Evolutionary conservation across 495 filamentous ascomycete genomes (phyloP).

Genomic region (Aspergillus bridgeri): DNA sequence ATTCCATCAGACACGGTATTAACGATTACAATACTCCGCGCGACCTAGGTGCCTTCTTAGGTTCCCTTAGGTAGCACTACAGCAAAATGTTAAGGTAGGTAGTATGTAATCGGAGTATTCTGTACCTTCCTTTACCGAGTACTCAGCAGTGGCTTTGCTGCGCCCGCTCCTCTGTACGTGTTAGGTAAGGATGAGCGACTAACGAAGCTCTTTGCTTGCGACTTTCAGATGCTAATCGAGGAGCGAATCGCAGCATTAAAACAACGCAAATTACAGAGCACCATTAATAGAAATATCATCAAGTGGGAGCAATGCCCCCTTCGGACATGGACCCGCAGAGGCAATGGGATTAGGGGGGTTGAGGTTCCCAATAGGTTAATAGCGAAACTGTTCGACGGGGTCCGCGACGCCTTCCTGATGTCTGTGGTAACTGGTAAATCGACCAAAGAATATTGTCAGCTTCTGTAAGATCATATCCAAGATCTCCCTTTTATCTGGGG

Average conservation of each 20-base stretch:
- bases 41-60: too few species aligned
- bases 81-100: too few species aligned
- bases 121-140: not conserved
- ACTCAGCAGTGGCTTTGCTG: conserved; percentile 6
- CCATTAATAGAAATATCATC: not conserved
- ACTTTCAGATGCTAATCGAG: not conserved
- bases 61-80: too few species aligned
- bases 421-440: too few species aligned
- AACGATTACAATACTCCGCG: too few species aligned
- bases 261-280: not conserved
- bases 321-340: not conserved
- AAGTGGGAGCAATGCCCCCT: not conserved
- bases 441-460: too few species aligned
- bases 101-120: too few species aligned
- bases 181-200: conserved; percentile 1
- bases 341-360: not conserved
- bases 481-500: too few species aligned
- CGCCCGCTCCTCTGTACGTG: conserved; percentile 12
- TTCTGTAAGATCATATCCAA: too few species aligned
- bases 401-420: too few species aligned
- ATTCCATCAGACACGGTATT: too few species aligned
- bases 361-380: not conserved
- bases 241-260: not conserved
- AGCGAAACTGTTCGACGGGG: not conserved
- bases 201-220: not conserved